Evolutionary conservation across 306 rosid species (phyloP), one percentile per base, ranked within the genome.

Genomic region (Vigna nakashimae): DNA sequence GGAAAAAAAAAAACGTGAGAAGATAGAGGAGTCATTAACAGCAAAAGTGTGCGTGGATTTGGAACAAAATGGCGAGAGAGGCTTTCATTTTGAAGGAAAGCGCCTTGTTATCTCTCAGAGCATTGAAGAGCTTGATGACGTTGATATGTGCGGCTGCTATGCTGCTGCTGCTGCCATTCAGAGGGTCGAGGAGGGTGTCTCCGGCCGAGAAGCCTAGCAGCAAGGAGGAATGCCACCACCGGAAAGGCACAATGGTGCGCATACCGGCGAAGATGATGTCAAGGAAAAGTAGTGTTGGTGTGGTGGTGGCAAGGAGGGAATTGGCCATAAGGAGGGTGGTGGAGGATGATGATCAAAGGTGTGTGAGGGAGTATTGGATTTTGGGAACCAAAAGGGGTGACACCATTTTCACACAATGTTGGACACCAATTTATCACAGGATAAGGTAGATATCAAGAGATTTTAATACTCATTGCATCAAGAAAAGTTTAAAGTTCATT

Each of bases 401-500:
- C 65, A 82, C 82, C n/a, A 86, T 92, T 51, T 95, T 95, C 77
- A 91, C 98, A 2, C 98, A 91, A 77, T 86, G 89, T 22, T 92
- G 99, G 99, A 72, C 90, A 7, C 96, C 98, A 0, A 73, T 84
- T 70, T 72, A 87, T 18, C 76, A 14, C 56, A 57, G 74, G 59
- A 85, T 85, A 82, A 91, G 97, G 99, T 95, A 58, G 9, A 53
- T 46, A 32, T 50, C 50, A 10, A 12, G 16, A 46, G 22, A 20
- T 55, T 55, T 53, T 53, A 53, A 57, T 11, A 58, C 16, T 22
- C 5, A 55, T 17, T 51, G 2, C n/a, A 52, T 9, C 10, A 43
- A 43, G 58, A 52, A 52, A 52, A 17, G 26, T 18, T 53, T 9
- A 57, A 24, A 4, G n/a, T 15, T 24, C 28, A 12, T 24, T 16